Conservation (phyloP, 495 filamentous ascomycete species). For the Tuber aestivum region DNA sequence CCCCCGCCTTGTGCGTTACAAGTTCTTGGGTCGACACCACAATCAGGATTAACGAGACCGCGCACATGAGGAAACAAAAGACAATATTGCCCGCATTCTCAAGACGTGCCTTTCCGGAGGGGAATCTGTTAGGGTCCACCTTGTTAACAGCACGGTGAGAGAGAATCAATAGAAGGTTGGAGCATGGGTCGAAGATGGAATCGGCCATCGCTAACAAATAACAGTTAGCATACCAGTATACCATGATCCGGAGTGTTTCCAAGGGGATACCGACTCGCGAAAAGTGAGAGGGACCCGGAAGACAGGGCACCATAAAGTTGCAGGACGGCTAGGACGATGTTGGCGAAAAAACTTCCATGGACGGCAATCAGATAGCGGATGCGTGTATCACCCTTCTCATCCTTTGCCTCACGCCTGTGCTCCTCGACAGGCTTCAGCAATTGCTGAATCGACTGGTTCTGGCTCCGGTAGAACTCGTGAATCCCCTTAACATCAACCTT, state of each 20-base stretch:
- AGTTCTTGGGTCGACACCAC: conserved; percentile 75
- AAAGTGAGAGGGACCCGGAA: conserved; percentile 83
- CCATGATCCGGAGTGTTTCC: not conserved
- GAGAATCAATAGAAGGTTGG: conserved; percentile 81
- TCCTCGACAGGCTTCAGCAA: conserved; percentile 91
- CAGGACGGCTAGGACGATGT: conserved; percentile 67
- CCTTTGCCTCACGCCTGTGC: conserved; percentile 71
- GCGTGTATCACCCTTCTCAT: conserved; percentile 66
- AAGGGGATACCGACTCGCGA: conserved; percentile 56
- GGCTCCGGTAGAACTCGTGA: conserved; percentile 77
- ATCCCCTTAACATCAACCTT: conserved; percentile 57
- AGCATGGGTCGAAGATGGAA: conserved; percentile 88
- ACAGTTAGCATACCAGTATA: not conserved
- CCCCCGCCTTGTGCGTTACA: conserved; percentile 43
- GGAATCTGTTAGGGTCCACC: conserved; percentile 85
- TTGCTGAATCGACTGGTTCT: conserved; percentile 89
- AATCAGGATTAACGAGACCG: conserved; percentile 85
- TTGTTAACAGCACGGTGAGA: conserved; percentile 80
- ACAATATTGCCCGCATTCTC: conserved; percentile 95
- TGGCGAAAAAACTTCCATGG: conserved; percentile 80
- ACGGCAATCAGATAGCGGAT: conserved; percentile 71
- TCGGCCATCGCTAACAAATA: conserved; percentile 68
- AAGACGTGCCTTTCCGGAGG: conserved; percentile 86
- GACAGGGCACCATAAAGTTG: conserved; percentile 86
- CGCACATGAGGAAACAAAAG: conserved; percentile 94